These are phyloP conservation scores for Neopestalotiopsis rosae DNA, from an alignment of 2,329 filamentous ascomycete species.

Conservation along the genomic window DNA sequence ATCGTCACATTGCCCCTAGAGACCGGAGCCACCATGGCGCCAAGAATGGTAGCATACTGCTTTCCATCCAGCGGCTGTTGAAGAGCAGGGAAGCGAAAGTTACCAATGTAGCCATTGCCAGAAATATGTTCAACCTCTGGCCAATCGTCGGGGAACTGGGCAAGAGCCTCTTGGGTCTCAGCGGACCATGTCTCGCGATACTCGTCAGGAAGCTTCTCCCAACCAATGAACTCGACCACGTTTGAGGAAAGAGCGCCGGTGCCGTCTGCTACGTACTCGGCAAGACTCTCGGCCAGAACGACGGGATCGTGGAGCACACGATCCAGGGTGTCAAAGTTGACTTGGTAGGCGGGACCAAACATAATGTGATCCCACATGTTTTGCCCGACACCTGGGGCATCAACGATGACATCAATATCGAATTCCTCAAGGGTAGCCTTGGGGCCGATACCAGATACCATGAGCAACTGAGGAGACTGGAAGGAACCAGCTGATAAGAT, in stretches of 20 bases:
- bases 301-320: constrained; percentile 28
- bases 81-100: constrained; percentile 20
- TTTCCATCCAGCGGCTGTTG: constrained; percentile 20
- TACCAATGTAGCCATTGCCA: constrained; percentile 21
- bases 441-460: constrained; percentile 47
- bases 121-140: constrained; percentile 23
- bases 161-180: constrained; percentile 46
- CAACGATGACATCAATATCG: constrained; percentile 18
- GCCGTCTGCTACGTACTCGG: constrained; percentile 37
- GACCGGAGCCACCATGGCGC: constrained; percentile 39
- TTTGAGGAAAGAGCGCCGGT: constrained; percentile 30
- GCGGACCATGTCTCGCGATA: constrained; percentile 23
- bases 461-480: constrained; percentile 45
- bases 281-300: constrained; percentile 31
- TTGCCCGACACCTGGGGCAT: constrained; percentile 20
- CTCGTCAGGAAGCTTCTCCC: constrained; percentile 35
- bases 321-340: constrained; percentile 37
- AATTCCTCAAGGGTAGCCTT: constrained; percentile 5
- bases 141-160: constrained; percentile 48
- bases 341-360: constrained; percentile 29
- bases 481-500: constrained; percentile 46
- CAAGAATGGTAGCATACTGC: constrained; percentile 37
- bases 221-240: constrained; percentile 30
- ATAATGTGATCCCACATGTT: constrained; percentile 23
- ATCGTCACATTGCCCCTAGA: constrained; percentile 48